Conservation (phyloP, 78 protist genomes). For the Dictyostelium firmibasis region DNA sequence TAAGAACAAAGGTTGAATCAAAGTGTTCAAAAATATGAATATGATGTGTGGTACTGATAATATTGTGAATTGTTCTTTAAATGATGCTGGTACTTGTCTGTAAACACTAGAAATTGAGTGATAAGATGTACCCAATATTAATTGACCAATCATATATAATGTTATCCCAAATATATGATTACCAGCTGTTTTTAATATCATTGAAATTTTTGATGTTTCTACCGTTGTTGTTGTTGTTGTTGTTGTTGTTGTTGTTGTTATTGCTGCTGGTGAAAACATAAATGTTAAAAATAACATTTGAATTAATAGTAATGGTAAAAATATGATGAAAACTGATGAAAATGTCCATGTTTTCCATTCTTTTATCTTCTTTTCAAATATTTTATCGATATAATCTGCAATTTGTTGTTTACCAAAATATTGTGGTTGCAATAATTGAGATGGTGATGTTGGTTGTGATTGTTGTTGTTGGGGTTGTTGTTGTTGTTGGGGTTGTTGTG, state of each 20-base stretch:
- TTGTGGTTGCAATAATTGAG: not conserved
- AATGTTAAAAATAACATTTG: conserved; percentile 13
- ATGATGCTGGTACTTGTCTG: conserved; percentile 57
- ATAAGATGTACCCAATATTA: not conserved
- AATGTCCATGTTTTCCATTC: conserved; percentile 35
- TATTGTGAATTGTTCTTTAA: not conserved
- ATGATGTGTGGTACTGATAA: not conserved
- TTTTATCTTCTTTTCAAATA: not conserved
- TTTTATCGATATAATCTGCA: not conserved
- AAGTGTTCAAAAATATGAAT: not conserved
- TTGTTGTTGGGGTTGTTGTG: not conserved
- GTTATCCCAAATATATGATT: not conserved
- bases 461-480: not conserved
- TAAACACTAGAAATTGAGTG: conserved; percentile 3
- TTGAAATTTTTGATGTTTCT: not conserved
- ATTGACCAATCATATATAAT: not conserved
- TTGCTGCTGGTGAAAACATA: not conserved
- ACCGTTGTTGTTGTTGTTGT: not conserved
- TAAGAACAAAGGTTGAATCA: conserved; percentile 9
- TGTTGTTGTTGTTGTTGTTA: not conserved
- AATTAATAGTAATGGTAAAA: not conserved
- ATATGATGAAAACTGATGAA: not conserved
- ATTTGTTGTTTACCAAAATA: not conserved
- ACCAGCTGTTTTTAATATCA: not conserved
- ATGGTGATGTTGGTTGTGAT: not conserved